Evolutionary conservation across 2,329 filamentous ascomycete genomes (phyloP).

Genomic region (Magnaporthiopsis incrustans): DNA sequence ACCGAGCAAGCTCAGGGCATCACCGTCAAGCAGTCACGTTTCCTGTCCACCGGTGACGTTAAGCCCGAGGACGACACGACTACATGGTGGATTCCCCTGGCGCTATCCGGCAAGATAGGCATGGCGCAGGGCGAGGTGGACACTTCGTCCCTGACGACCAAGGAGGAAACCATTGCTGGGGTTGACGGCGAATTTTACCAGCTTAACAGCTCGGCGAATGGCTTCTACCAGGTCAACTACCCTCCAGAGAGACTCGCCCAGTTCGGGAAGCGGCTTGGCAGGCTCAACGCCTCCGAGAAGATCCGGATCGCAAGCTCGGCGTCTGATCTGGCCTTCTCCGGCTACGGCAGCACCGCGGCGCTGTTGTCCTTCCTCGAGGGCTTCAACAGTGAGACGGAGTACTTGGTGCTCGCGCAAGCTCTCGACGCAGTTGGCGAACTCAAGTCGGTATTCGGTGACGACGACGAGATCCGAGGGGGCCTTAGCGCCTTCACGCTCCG

Average conservation of each 20-base stretch:
- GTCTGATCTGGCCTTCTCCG: constrained; percentile 79
- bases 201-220: constrained; percentile 81
- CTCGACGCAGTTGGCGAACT: constrained; percentile 67
- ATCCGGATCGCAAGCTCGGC: constrained; percentile 89
- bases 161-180: constrained; percentile 67
- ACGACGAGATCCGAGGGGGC: constrained; percentile 61
- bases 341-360: constrained; percentile 72
- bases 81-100: constrained; percentile 91
- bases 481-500: constrained; percentile 73
- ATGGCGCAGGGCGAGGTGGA: constrained; percentile 53
- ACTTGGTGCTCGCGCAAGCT: constrained; percentile 84
- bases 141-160: constrained; percentile 56
- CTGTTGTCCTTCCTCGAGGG: constrained; percentile 77
- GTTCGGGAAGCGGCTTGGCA: constrained; percentile 68
- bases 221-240: constrained; percentile 90
- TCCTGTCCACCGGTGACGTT: constrained; percentile 85
- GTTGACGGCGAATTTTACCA: constrained; percentile 83
- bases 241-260: constrained; percentile 74
- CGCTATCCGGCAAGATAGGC: constrained; percentile 67
- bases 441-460: constrained; percentile 76
- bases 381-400: constrained; percentile 75
- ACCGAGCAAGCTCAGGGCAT: constrained; percentile 72
- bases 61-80: constrained; percentile 87
- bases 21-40: constrained; percentile 75
- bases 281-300: constrained; percentile 78